Conservation (phyloP, 2,329 filamentous ascomycete genomes). For the Ambrosiella beaveri region DNA sequence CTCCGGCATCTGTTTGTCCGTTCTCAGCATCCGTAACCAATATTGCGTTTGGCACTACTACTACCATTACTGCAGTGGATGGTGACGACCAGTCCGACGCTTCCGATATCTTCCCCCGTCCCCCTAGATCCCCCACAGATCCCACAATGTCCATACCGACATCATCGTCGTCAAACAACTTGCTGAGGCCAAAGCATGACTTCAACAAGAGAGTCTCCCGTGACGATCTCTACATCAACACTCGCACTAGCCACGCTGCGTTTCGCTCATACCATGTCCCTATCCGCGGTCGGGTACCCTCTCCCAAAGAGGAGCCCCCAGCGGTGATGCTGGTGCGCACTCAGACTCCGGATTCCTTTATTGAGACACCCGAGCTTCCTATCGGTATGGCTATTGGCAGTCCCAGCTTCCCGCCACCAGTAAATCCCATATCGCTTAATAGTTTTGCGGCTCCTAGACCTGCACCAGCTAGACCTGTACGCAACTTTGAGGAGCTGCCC, state of each 20-base stretch:
- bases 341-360: constrained; percentile 27
- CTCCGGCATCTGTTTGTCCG: background rate
- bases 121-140: constrained; percentile 1
- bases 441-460: background rate
- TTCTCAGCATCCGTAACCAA: background rate
- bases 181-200: constrained; percentile 7
- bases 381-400: constrained; percentile 65
- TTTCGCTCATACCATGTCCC: constrained; percentile 26
- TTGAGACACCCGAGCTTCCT: constrained; percentile 20
- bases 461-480: background rate
- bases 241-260: constrained; percentile 18
- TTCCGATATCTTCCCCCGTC: constrained; percentile 3
- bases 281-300: constrained; percentile 25
- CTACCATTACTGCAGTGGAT: background rate
- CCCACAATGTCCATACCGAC: constrained; percentile 8
- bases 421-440: background rate
- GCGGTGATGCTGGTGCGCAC: constrained; percentile 22
- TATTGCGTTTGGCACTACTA: constrained; percentile 1
- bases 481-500: background rate
- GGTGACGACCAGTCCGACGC: background rate
- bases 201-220: constrained; percentile 27
- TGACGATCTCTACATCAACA: constrained; percentile 23
- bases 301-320: constrained; percentile 25
- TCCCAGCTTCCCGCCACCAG: constrained; percentile 23
- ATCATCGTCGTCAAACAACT: constrained; percentile 9